Evolutionary conservation across 73 alveolate genomes (phyloP).

Genomic region (Loxodes magnus): DNA sequence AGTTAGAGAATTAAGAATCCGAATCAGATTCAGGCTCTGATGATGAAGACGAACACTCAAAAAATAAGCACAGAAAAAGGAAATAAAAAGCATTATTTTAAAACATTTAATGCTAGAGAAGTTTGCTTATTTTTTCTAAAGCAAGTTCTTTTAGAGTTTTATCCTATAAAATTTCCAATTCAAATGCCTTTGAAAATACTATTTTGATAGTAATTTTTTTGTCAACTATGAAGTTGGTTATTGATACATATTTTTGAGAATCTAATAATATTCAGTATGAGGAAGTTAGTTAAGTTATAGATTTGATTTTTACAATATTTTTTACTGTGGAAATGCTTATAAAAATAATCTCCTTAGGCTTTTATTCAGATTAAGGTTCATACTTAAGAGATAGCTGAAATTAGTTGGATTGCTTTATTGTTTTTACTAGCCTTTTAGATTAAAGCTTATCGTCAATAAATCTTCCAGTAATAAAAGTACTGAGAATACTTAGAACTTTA

Average conservation of each 20-base stretch:
- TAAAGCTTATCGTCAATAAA: constrained; percentile 37
- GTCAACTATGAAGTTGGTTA: constrained; percentile 67
- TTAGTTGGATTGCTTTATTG: constrained; percentile 61
- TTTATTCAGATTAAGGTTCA: background rate
- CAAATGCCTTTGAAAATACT: constrained; percentile 56
- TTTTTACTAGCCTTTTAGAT: constrained; percentile 70
- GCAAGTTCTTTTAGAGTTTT: constrained; percentile 53
- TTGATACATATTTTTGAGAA: constrained; percentile 64
- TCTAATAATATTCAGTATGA: constrained; percentile 33
- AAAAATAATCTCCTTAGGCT: constrained; percentile 30
- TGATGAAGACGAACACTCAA: constrained; percentile 41
- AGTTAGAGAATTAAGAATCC: too few relatives aligned
- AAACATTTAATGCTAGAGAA: constrained; percentile 8
- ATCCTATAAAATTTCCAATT: constrained; percentile 40
- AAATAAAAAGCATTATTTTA: background rate
- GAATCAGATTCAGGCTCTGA: too few relatives aligned
- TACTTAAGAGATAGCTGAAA: constrained; percentile 34
- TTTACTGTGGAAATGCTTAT: background rate
- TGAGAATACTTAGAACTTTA: constrained; percentile 76
- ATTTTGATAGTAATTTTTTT: constrained; percentile 59
- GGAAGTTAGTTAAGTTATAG: constrained; percentile 67
- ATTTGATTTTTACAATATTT: constrained; percentile 53
- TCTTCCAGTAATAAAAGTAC: constrained; percentile 58
- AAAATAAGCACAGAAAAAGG: background rate
- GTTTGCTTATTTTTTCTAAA: constrained; percentile 61